These are phyloP conservation scores for Paraphysoderma sedebokerense DNA, from an alignment of 371 early-diverging fungal genomes.

Conservation along the genomic window DNA sequence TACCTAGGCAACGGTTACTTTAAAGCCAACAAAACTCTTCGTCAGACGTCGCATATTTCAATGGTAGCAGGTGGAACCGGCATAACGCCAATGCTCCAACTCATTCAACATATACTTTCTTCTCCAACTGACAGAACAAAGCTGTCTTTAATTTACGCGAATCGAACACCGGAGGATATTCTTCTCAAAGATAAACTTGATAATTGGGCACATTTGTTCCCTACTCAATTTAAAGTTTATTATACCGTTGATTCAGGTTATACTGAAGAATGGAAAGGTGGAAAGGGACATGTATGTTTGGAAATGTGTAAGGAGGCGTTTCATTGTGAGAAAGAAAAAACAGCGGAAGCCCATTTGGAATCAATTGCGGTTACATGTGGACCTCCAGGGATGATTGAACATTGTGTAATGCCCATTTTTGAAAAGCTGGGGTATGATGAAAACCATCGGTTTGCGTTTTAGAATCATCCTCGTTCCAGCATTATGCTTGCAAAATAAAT, in stretches of 20 bases:
- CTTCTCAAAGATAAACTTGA: constrained; percentile 21
- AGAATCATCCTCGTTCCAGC: too few relatives aligned
- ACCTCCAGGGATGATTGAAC: too few relatives aligned
- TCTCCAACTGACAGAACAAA: constrained; percentile 14
- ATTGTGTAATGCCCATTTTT: too few relatives aligned
- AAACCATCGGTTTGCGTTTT: too few relatives aligned
- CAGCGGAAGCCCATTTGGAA: too few relatives aligned
- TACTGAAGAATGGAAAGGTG: constrained; percentile 35
- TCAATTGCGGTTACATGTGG: too few relatives aligned
- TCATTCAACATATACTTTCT: constrained; percentile 18
- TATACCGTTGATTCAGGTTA: constrained; percentile 28
- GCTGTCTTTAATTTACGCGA: constrained; percentile 26
- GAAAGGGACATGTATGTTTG: constrained; percentile 56
- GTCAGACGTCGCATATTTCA: constrained; percentile 9
- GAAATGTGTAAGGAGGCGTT: too few relatives aligned
- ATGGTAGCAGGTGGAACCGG: constrained; percentile 48
- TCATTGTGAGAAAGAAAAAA: too few relatives aligned
- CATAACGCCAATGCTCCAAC: constrained; percentile 37
- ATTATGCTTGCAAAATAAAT: too few relatives aligned
- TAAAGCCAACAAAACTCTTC: constrained; percentile 3
- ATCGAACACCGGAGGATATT: constrained; percentile 23
- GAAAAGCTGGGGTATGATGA: too few relatives aligned
- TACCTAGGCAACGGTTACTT: constrained; percentile 22
- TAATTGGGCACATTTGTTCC: constrained; percentile 5
- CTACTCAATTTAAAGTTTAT: constrained; percentile 16